Base-by-base conservation (phyloP, 257 asterid genomes). In the Solanum verrucosum region DNA sequence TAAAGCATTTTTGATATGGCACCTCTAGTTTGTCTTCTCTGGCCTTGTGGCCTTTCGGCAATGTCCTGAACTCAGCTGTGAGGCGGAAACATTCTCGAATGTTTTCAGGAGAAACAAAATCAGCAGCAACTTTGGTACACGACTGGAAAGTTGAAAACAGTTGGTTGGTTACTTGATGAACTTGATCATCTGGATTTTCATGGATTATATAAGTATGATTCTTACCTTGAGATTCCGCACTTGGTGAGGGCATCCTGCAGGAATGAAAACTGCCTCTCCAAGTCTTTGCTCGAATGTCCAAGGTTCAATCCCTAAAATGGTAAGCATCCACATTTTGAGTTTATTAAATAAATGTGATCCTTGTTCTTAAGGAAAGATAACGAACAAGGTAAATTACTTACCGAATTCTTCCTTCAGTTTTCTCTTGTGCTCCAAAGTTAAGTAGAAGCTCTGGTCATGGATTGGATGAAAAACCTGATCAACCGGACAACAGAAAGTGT, bases 211-310 rank as follows among this genome's bases (percentile, higher is more conserved):
- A 15, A 87, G 34, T 33, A 38, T 20, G 59, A 21, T 38, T 75
- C 81, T 73, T 92, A 95, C 99, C 96, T 95, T 96, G 38, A 96
- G 95, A 92, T 97, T 97, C 70, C 98, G 93, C 90, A 97, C 99
- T 94, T 97, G 99, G 87, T 97, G 99, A 71, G 99, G 99, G 83
- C 99, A 97, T 13, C 99, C 99, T 29, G 99, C 99, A 21, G 99
- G 99, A 84, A 97, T 95, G 88, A 96, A 95, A 75, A 96, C 97
- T 5, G 99, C 98, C 89, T 97, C 99, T 65, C 99, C 99, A 31
- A 96, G 93, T 86, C 89, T 91, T 88, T 97, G 98, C 88, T 94
- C 97, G 74, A 97, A 97, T 1, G 99, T 95, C 99, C 99, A 97
- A 59, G 99, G 95, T 90, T 96, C 99, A 71, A 97, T 67, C 84